These are phyloP conservation scores for Aspergillus bertholletiae DNA, from an alignment of 495 filamentous ascomycete genomes.

Conservation along the genomic window DNA sequence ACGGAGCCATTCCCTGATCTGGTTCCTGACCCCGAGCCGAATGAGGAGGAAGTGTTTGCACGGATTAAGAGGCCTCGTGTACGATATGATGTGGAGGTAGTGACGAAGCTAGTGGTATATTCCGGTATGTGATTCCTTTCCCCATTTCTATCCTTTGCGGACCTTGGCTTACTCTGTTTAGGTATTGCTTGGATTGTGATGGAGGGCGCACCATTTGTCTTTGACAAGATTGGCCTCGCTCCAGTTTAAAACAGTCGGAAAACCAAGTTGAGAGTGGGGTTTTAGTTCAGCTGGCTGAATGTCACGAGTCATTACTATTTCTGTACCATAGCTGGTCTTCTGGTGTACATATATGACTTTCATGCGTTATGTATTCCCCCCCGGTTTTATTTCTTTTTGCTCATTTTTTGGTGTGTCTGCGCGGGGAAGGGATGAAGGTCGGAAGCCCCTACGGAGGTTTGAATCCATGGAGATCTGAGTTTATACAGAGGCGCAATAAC, in stretches of 20 bases:
- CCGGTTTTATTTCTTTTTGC: not conserved
- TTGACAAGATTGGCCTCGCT: slow-evolving; percentile 61
- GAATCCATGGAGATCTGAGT: too few species aligned
- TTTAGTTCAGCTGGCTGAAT: slow-evolving; percentile 16
- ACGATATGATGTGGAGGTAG: slow-evolving; percentile 93
- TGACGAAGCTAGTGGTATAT: slow-evolving; percentile 96
- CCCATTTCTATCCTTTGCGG: not conserved
- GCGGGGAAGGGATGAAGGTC: too few species aligned
- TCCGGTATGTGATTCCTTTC: slow-evolving; percentile 59
- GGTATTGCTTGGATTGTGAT: slow-evolving; percentile 76
- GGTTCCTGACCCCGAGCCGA: slow-evolving; percentile 36
- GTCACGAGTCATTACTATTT: not conserved
- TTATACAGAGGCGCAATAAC: too few species aligned
- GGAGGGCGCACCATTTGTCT: slow-evolving; percentile 62
- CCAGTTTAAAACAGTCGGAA: slow-evolving; percentile 3
- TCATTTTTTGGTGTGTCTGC: too few species aligned
- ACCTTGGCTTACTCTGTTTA: slow-evolving; percentile 20
- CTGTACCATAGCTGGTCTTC: slow-evolving; percentile 15
- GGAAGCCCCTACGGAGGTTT: too few species aligned
- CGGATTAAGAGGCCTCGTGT: slow-evolving; percentile 83
- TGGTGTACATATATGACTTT: slow-evolving; percentile 14
- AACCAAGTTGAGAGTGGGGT: not conserved
- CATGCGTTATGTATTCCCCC: not conserved
- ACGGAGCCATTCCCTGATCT: slow-evolving; percentile 31
- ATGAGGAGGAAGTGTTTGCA: slow-evolving; percentile 81